Base-by-base conservation (phyloP, 2,329 filamentous ascomycete genomes). In the Beauveria sp. region DNA sequence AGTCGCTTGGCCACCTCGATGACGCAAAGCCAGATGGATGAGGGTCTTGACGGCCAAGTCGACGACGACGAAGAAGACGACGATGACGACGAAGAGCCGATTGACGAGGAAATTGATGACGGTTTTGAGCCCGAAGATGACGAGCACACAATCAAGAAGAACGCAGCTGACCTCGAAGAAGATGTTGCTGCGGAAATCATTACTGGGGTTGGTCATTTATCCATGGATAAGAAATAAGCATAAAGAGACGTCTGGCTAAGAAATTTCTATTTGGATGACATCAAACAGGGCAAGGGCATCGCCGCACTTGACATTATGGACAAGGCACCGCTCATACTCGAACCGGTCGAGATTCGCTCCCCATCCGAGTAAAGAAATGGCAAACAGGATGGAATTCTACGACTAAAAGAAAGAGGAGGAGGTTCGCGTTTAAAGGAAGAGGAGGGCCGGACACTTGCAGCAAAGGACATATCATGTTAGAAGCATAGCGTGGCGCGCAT, bases 181-280 rank as follows among this genome's bases (percentile, higher is more conserved):
- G 84, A 86, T 65, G 60, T 78, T 12, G 73, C 76, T 59, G 84
- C 82, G 2, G 83, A 86, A 70, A 66, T 84, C 30, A 85, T 86
- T 59, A 85, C 83, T 20, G 84, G 84, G 59, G 71, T 87, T 72
- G 78, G 79, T 72, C 76, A 82, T 63, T 70, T 86, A 56, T 74
- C 76, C 56, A 64, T 83, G 41, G 77, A 80, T 62, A 76, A 76
- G 66, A 73, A 72, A 57, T 65, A 67, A 67, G 62, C 68, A 68
- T 63, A 52, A 48, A 44, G 34, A 58, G 18, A 37, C 34, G 2
- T 26, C 18, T 51, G 28, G 48, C 55, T 59, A 62, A 58, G 53
- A 51, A 51, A 54, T 3, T 40, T 40, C 28, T 37, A 37, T 37
- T 55, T 14, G 22, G 50, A 40, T 16, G 20, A 47, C 24, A 44